Evolutionary conservation across 768 basidiomycete species (phyloP), one percentile per base, ranked within the genome.

Genomic region (Gloeopeniophorella convolvens): DNA sequence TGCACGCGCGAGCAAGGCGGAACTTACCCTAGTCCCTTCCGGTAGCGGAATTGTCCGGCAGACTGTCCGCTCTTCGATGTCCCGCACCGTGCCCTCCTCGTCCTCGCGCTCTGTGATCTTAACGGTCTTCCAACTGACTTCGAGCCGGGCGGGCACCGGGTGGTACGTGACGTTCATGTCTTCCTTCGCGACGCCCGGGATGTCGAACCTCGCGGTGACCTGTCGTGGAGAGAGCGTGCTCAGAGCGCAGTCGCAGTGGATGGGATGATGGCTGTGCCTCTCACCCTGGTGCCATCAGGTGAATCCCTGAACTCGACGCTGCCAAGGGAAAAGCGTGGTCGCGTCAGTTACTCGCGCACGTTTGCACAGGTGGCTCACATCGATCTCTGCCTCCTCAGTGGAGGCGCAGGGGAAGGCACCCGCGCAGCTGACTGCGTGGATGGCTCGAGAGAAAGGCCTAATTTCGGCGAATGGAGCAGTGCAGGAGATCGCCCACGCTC

Each of bases 111-210:
- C 85, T 11, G 71, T 68, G 42, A 79, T 70, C 57, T 76, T 79
- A 48, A 77, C 70, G 9, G 71, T 75, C 51, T 76, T 72, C 85
- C 85, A 89, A 15, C 77, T 82, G 32, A 89, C 71, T 31, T 83
- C 70, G 9, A 89, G 68, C 37, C 77, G 69, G 56, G 76, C 67
- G 45, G 51, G 51, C 28, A 32, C 35, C 20, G 74, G 72, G 45
- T 83, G 82, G 58, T 78, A 88, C 61, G 79, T 85, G 60, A 89
- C 80, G 56, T 88, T 85, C 48, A 86, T 77, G 53, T 88, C 79
- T 50, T 85, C 76, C 63, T 86, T 88, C 60, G 72, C 72, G 35
- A 88, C 77, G 24, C 83, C 82, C 3, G 74, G 74, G 59, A 89
- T 68, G 51, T 86, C 82, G 62, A 87, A 85, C 42, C 77, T 84